A percentile compares a stretch with the other conserved stretches of the same genome.
These are phyloP conservation scores for Cyberlindnera americana DNA, from an alignment of 805 yeast genomes.

Conservation along the genomic window DNA sequence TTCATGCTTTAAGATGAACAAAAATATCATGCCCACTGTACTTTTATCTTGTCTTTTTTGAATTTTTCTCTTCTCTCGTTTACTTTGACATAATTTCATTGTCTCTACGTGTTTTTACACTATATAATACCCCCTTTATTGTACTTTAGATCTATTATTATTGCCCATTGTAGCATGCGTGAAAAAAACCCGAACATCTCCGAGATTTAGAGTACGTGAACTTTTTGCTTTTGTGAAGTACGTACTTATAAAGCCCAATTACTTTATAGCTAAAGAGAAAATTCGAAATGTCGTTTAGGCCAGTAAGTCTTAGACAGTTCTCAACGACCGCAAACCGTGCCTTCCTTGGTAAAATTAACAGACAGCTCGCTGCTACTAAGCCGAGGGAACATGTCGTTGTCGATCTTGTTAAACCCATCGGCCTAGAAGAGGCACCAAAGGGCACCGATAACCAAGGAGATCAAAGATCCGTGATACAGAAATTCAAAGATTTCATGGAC, in stretches of 20 bases:
- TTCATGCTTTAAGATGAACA: constrained; percentile 22
- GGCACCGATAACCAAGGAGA: constrained; percentile 40
- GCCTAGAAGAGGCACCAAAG: constrained; percentile 37
- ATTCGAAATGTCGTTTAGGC: no score
- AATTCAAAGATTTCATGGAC: constrained; percentile 45
- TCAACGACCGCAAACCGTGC: constrained; percentile 5
- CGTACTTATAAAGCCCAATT: no score
- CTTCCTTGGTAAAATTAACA: constrained; percentile 32
- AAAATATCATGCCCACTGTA: no score
- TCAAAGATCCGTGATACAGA: constrained; percentile 32
- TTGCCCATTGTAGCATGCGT: neutral
- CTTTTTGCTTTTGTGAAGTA: no score
- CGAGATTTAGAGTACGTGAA: neutral
- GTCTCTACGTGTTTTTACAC: no score
- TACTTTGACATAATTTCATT: neutral
- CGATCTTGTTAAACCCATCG: constrained; percentile 44
- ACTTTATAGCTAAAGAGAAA: no score
- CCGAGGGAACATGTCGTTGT: constrained; percentile 34
- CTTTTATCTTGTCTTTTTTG: neutral
- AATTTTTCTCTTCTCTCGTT: neutral
- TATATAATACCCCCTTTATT: no score
- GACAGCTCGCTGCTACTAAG: constrained; percentile 34
- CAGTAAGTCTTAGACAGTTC: no score
- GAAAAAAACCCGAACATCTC: neutral
- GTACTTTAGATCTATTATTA: no score